Evolutionary conservation across 495 filamentous ascomycete genomes (phyloP), one percentile per base, ranked within the genome.

Genomic region (Lophiotrema nucula): DNA sequence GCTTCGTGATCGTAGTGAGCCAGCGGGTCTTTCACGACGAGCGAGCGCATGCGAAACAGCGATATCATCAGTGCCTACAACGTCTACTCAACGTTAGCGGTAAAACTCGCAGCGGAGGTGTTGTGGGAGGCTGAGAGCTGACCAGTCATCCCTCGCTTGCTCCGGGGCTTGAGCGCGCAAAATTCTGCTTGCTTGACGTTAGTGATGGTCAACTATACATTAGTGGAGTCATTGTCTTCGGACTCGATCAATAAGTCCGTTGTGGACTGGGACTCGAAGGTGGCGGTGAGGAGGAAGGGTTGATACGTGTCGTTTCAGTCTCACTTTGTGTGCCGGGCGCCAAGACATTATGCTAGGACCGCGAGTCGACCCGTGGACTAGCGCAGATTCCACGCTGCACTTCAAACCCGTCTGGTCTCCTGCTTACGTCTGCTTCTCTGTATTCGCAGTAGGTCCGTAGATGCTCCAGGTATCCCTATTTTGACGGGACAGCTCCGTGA

Each of bases 21-120:
- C 18, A 19, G 25, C 47, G 25, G 46, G 41, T 38, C 35, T 41
- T 41, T 53, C 37, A 22, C 16, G 11, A 23, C 47, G 10, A 19
- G 25, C 4, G n/a, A n/a, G 18, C 15, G 28, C 19, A 59, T 47
- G 37, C 48, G 48, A 46, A 53, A 50, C 47, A n/a, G 25, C 41
- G 37, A 23, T 44, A 11, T n/a, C n/a, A n/a, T n/a, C n/a, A n/a
- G n/a, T n/a, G 21, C 41, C 19, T 59, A 22, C 25, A 15, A 19
- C 8, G 39, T 39, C 41, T 45, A 44, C 27, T 4, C 26, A 8
- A 39, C 22, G 47, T 59, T 41, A 53, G 56, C 41, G 41, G 16
- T 39, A 41, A 16, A 15, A 27, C 25, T 46, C 25, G 47, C 15
- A n/a, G 53, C 27, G 31, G 11, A 47, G 21, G 43, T 27, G 19